phyloP scores from a whole-genome alignment of 2,329 filamentous ascomycete species.

The Xylaria sp. region DNA sequence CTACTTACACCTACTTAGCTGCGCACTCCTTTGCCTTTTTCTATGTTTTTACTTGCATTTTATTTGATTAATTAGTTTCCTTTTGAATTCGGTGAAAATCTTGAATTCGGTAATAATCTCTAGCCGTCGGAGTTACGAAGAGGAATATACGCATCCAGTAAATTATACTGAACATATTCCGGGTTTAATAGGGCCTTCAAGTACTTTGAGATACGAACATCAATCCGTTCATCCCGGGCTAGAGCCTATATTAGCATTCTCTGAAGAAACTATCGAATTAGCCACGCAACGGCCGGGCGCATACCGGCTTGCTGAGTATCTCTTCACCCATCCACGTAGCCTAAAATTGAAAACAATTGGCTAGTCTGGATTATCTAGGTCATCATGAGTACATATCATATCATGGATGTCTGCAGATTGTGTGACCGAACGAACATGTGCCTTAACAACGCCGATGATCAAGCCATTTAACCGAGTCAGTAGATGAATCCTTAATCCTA shows the following conservation, averaged over 20 bases:
- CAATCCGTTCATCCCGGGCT: constrained; percentile 61
- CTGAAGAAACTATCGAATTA: background rate
- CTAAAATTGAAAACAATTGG: constrained; percentile 40
- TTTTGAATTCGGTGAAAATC: too few species aligned
- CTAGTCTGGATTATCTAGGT: background rate
- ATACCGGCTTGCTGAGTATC: constrained; percentile 63
- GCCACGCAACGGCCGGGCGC: constrained; percentile 38
- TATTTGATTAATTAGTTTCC: too few species aligned
- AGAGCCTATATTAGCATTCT: constrained; percentile 49
- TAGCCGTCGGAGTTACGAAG: too few species aligned
- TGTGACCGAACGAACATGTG: constrained; percentile 53
- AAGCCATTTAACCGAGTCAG: constrained; percentile 37
- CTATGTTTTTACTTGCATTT: too few species aligned
- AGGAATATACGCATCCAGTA: too few species aligned
- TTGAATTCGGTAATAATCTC: too few species aligned
- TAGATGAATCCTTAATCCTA: background rate
- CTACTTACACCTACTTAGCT: too few species aligned
- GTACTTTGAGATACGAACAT: constrained; percentile 76
- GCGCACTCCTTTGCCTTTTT: too few species aligned
- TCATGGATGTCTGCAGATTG: too few species aligned
- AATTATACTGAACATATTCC: too few species aligned
- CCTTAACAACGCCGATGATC: constrained; percentile 72
- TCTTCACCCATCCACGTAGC: constrained; percentile 66
- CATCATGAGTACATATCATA: constrained; percentile 5
- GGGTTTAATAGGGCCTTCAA: too few species aligned